These are phyloP conservation scores for Cladosporium sp. DNA, from an alignment of 2,329 filamentous ascomycete species.

Conservation along the genomic window DNA sequence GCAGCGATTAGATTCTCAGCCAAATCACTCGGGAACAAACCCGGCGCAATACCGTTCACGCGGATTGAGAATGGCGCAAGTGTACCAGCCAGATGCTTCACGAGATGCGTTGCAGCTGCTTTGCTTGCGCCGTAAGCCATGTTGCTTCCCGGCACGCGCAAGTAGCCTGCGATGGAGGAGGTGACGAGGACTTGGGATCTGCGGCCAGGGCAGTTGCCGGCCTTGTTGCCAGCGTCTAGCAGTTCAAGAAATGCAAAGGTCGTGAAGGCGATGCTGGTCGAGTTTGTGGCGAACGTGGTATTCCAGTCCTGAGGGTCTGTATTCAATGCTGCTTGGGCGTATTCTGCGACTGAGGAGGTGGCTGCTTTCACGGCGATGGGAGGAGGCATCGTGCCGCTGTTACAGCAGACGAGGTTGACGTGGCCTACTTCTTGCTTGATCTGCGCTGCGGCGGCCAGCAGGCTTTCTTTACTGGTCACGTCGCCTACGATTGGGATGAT, in stretches of 20 bases:
- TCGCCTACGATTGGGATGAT: slow-evolving; percentile 44
- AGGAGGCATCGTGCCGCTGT: slow-evolving; percentile 30
- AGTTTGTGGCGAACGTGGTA: slow-evolving; percentile 28
- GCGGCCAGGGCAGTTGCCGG: slow-evolving; percentile 23
- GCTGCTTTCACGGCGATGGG: slow-evolving; percentile 7
- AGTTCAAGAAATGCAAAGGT: slow-evolving; percentile 39
- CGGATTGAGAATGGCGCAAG: slow-evolving; percentile 42
- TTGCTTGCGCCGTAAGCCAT: slow-evolving; percentile 45
- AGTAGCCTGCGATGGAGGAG: slow-evolving; percentile 43
- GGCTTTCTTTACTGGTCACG: slow-evolving; percentile 40
- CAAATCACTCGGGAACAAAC: slow-evolving; percentile 62
- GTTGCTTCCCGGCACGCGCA: slow-evolving; percentile 34
- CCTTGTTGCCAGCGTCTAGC: slow-evolving; percentile 38
- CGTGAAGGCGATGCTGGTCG: slow-evolving; percentile 35
- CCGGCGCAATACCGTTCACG: slow-evolving; percentile 50
- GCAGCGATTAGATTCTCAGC: slow-evolving; percentile 44
- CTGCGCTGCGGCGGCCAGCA: slow-evolving; percentile 34
- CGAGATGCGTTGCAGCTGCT: slow-evolving; percentile 44
- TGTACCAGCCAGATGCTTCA: slow-evolving; percentile 45
- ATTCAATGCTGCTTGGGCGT: slow-evolving; percentile 19
- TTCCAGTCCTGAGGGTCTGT: slow-evolving; percentile 21
- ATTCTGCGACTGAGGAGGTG: slow-evolving; percentile 19
- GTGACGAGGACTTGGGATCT: slow-evolving; percentile 46
- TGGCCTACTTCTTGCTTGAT: slow-evolving; percentile 34
- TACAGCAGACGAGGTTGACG: slow-evolving; percentile 35